Evolutionary conservation across 306 rosid species (phyloP), one percentile per base, ranked within the genome.

Genomic region (Corylus americana): DNA sequence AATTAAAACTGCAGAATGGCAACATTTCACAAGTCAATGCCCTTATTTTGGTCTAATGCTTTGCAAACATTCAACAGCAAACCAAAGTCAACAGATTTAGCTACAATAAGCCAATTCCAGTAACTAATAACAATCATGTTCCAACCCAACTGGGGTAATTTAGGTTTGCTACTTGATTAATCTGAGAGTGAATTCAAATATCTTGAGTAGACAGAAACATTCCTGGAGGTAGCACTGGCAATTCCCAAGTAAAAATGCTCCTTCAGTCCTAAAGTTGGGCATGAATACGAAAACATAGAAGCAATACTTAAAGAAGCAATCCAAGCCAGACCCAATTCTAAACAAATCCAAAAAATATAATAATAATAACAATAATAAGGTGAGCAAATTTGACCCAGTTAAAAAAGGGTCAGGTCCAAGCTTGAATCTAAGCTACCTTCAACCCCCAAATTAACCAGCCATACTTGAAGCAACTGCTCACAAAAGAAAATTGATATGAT

Each of bases 81-180:
- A 68, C 25, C 66, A 37, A 47, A 57, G 35, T 59, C 51, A 29
- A 77, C 54, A 63, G 72, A 77, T 67, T 17, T 63, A 78, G 54
- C 59, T 62, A 80, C 77, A 54, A 68, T 77, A 68, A 77, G 61
- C 2, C 37, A 74, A 83, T 71, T 27, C 76, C 0, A 47, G 71
- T 22, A 77, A 67, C 66, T 76, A 79, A 77, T 45, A 54, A 22
- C 53, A 74, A 70, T 67, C 17, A 39, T 53, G 66, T 7, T 48
- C 50, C 76, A 42, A 47, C 68, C 37, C 71, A 77, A 74, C 74
- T 64, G 51, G 57, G 73, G 68, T 18, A 49, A 17, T 55, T 10
- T 42, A 27, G 45, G 77, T 48, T 61, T 80, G 58, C 59, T 18
- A 78, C 78, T 68, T 51, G 50, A 85, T 25, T 45, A 82, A 20